Conservation (phyloP, 2,329 filamentous ascomycete genomes). For the Elsinoe fawcettii region DNA sequence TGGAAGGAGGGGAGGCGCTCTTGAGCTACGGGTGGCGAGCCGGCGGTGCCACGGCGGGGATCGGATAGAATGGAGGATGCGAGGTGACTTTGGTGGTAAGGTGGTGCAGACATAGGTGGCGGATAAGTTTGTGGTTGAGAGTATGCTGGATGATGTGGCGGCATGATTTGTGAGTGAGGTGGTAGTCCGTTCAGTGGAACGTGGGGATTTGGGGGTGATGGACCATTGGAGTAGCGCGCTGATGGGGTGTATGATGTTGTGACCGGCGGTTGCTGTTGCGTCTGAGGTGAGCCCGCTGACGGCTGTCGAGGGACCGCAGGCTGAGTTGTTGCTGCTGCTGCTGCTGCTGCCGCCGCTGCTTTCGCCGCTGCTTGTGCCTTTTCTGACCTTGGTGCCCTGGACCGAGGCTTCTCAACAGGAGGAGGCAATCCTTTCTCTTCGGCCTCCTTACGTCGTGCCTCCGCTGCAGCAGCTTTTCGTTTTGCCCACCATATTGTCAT, state of each 20-base stretch:
- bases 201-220: not conserved
- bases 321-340: not conserved
- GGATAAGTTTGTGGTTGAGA: not conserved
- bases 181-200: not conserved
- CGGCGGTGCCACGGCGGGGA: not conserved
- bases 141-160: not conserved
- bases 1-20: conserved; percentile 2
- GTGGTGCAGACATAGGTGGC: conserved; percentile 1
- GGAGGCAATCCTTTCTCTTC: conserved; percentile 8
- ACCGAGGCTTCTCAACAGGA: not conserved
- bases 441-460: conserved; percentile 14
- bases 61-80: not conserved
- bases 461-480: conserved; percentile 30
- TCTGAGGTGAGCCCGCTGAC: not conserved
- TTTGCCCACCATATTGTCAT: conserved; percentile 43
- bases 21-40: not conserved
- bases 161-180: not conserved
- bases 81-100: not conserved
- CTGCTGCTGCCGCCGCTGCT: not conserved
- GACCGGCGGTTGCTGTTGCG: not conserved
- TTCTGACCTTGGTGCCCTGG: not conserved
- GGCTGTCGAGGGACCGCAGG: not conserved
- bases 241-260: not conserved
- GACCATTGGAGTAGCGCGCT: conserved; percentile 7
- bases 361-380: conserved; percentile 1